These are phyloP conservation scores for Erigeron philadelphicus DNA, from an alignment of 140 eudicot genomes.

Conservation along the genomic window DNA sequence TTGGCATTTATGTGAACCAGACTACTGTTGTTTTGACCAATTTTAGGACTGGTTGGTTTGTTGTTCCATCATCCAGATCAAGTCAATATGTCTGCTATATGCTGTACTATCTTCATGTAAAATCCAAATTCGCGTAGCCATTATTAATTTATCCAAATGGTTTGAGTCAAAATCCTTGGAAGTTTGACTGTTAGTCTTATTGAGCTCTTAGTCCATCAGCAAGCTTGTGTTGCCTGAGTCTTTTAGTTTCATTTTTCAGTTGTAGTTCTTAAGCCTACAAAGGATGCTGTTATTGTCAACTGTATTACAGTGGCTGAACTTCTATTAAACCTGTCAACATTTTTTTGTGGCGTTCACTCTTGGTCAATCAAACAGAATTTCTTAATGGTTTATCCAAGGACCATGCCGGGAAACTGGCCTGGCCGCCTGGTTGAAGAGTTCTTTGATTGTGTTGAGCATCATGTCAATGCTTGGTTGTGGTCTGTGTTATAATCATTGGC, in stretches of 20 bases:
- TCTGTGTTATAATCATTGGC: too few species aligned
- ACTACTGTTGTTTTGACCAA: conserved; percentile 15
- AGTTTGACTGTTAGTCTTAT: not conserved
- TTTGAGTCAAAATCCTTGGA: not conserved
- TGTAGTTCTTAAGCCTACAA: too few species aligned
- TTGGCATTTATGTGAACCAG: conserved; percentile 6
- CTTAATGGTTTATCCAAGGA: not conserved
- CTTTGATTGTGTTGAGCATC: too few species aligned
- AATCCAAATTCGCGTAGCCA: not conserved
- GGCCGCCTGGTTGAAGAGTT: too few species aligned
- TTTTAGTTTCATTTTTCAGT: too few species aligned
- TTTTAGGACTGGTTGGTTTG: conserved; percentile 2
- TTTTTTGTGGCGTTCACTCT: not conserved
- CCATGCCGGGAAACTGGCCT: too few species aligned
- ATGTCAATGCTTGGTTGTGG: not conserved
- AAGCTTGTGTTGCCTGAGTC: too few species aligned
- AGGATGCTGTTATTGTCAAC: too few species aligned
- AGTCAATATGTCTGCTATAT: not conserved
- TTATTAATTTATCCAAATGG: not conserved
- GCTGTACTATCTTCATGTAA: not conserved
- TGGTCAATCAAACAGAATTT: not conserved
- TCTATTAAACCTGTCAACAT: too few species aligned
- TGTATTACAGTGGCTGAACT: too few species aligned
- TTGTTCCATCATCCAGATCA: not conserved
- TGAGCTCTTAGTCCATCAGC: not conserved